Conservation (phyloP, 257 asterid species). For the Przewalskia tangutica region DNA sequence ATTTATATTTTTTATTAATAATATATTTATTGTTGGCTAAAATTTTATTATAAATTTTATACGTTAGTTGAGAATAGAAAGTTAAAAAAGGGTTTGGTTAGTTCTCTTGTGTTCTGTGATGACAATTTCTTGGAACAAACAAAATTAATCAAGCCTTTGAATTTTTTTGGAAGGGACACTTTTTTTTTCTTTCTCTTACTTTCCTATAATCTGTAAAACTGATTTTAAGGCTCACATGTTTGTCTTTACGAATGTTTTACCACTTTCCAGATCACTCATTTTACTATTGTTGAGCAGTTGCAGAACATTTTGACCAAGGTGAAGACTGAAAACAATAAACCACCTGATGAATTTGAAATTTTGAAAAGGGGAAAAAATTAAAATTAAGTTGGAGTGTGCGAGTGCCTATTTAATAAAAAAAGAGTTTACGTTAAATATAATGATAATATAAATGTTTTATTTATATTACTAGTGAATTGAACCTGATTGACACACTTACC, state of each 20-base stretch:
- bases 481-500: too few species aligned
- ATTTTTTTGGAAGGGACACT: not conserved
- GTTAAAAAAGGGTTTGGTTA: not conserved
- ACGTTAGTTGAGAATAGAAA: too few species aligned
- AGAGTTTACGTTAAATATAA: too few species aligned
- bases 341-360: not conserved
- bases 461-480: too few species aligned
- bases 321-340: not conserved
- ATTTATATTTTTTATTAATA: too few species aligned
- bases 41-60: too few species aligned
- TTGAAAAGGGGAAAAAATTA: not conserved
- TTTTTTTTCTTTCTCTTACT: slow-evolving; percentile 14
- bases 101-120: slow-evolving; percentile 15
- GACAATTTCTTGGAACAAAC: slow-evolving; percentile 31
- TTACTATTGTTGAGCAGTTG: slow-evolving; percentile 20
- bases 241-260: slow-evolving; percentile 30
- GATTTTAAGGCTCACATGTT: slow-evolving; percentile 22
- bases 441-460: too few species aligned
- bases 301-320: slow-evolving; percentile 6
- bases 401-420: too few species aligned
- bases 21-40: too few species aligned
- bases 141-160: not conserved
- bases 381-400: not conserved
- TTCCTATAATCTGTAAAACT: slow-evolving; percentile 14
- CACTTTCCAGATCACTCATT: slow-evolving; percentile 31